These are phyloP conservation scores for Ogataea nitratoaversa DNA, from an alignment of 805 yeast genomes.

Conservation along the genomic window DNA sequence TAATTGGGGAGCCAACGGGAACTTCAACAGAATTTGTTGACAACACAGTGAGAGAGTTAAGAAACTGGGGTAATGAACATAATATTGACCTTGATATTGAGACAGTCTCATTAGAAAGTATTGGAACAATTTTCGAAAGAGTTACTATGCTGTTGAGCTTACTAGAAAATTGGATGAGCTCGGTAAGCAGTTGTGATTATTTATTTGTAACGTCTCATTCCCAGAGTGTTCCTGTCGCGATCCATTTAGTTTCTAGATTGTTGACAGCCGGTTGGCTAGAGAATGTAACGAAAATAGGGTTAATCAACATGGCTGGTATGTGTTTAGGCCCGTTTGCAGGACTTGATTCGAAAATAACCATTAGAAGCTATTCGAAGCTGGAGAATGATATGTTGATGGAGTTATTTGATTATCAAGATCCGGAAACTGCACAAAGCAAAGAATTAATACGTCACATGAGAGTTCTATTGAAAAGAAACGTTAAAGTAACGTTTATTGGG, in stretches of 20 bases:
- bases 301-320: slow-evolving; percentile 89
- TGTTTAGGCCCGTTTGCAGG: slow-evolving; percentile 91
- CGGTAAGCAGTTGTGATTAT: slow-evolving; percentile 60
- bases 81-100: slow-evolving; percentile 51
- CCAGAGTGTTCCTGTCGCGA: slow-evolving; percentile 89
- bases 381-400: slow-evolving; percentile 85
- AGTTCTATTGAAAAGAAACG: slow-evolving; percentile 63
- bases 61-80: slow-evolving; percentile 52
- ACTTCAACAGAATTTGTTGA: slow-evolving; percentile 77
- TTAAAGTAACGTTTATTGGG: slow-evolving; percentile 77
- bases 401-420: slow-evolving; percentile 81
- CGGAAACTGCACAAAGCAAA: slow-evolving; percentile 63
- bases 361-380: slow-evolving; percentile 78
- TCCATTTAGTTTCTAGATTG: slow-evolving; percentile 51
- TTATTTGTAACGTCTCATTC: slow-evolving; percentile 86
- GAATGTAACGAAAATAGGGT: slow-evolving; percentile 53
- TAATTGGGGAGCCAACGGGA: slow-evolving; percentile 92
- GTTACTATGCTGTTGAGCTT: slow-evolving; percentile 69
- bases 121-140: slow-evolving; percentile 81
- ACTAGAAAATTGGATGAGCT: slow-evolving; percentile 62
- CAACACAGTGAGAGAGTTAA: slow-evolving; percentile 71
- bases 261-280: slow-evolving; percentile 54
- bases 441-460: slow-evolving; percentile 65
- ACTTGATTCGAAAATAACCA: slow-evolving; percentile 72
- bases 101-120: slow-evolving; percentile 86